A percentile compares a stretch with the other conserved stretches of the same genome.
These are phyloP conservation scores for Yarrowia alimentaria DNA, from an alignment of 805 yeast species.

Conservation along the genomic window DNA sequence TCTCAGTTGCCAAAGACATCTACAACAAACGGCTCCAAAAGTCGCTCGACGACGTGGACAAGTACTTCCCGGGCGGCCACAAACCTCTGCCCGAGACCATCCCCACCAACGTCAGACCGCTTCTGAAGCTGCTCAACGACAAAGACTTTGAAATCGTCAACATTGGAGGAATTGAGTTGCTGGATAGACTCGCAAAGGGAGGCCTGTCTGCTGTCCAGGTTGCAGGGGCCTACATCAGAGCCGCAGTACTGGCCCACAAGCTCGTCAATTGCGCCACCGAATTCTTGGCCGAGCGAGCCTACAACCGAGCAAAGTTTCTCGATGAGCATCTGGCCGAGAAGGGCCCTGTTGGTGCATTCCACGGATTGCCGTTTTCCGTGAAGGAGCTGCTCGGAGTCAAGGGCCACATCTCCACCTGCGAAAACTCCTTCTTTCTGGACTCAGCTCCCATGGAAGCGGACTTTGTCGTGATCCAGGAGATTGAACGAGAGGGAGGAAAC, in stretches of 20 bases:
- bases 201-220: conserved; percentile 45
- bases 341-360: conserved; percentile 60
- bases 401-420: conserved; percentile 52
- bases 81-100: conserved; percentile 4
- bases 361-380: conserved; percentile 64
- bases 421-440: conserved; percentile 40
- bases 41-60: conserved; percentile 9
- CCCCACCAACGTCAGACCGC: conserved; percentile 10
- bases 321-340: conserved; percentile 50
- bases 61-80: conserved; percentile 10
- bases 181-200: conserved; percentile 2
- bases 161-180: conserved; percentile 10
- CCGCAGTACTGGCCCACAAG: conserved; percentile 60
- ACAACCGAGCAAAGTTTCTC: conserved; percentile 52
- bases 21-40: conserved; percentile 13
- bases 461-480: conserved; percentile 43
- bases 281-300: conserved; percentile 56
- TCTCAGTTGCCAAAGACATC: conserved; percentile 4
- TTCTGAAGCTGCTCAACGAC: conserved; percentile 5
- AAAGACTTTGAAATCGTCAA: conserved; percentile 4
- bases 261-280: conserved; percentile 44
- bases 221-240: conserved; percentile 54
- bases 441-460: conserved; percentile 40
- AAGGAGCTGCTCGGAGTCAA: conserved; percentile 51
- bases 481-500: conserved; percentile 52